A percentile compares a stretch with the other conserved stretches of the same genome.
Evolutionary conservation across 352 stramenopile genomes (phyloP).

Genomic region (Phytophthora megakarya): DNA sequence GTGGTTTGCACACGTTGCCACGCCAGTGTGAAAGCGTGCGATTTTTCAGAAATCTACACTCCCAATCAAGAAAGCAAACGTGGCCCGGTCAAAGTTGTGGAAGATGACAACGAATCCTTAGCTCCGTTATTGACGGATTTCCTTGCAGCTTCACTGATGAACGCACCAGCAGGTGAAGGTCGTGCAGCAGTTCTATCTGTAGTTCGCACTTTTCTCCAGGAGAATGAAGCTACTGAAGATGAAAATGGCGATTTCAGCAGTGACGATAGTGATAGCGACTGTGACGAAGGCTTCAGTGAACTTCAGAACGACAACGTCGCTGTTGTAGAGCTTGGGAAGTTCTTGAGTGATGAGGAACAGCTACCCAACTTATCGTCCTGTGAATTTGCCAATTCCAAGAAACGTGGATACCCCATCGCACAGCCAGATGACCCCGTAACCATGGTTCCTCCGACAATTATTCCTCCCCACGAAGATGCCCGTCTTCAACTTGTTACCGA

Average conservation of each 20-base stretch:
- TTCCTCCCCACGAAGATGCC: conserved; percentile 41
- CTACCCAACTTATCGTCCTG: conserved; percentile 23
- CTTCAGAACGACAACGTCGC: conserved; percentile 15
- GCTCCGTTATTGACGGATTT: conserved; percentile 33
- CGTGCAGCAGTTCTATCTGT: conserved; percentile 34
- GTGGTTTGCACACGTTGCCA: conserved; percentile 26
- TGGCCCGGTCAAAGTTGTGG: conserved; percentile 13
- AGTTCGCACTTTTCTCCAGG: conserved; percentile 26
- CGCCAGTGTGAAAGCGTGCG: conserved; percentile 21
- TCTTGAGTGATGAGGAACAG: conserved; percentile 14
- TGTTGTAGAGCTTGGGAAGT: conserved; percentile 18
- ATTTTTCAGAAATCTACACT: conserved; percentile 26
- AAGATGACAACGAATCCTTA: not conserved
- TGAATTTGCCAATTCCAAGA: conserved; percentile 29
- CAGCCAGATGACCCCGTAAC: conserved; percentile 23
- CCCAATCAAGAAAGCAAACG: conserved; percentile 16
- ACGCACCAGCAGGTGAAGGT: conserved; percentile 7
- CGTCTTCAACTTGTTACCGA: conserved; percentile 36
- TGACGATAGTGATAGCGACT: conserved; percentile 11
- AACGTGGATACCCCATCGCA: conserved; percentile 40
- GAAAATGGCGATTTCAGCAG: not conserved
- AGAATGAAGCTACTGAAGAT: conserved; percentile 8
- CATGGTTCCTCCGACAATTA: conserved; percentile 23
- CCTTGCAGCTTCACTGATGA: conserved; percentile 27
- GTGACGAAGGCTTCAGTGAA: conserved; percentile 19